phyloP scores from a whole-genome alignment of 768 basidiomycete genomes.

The Imleria badia region DNA sequence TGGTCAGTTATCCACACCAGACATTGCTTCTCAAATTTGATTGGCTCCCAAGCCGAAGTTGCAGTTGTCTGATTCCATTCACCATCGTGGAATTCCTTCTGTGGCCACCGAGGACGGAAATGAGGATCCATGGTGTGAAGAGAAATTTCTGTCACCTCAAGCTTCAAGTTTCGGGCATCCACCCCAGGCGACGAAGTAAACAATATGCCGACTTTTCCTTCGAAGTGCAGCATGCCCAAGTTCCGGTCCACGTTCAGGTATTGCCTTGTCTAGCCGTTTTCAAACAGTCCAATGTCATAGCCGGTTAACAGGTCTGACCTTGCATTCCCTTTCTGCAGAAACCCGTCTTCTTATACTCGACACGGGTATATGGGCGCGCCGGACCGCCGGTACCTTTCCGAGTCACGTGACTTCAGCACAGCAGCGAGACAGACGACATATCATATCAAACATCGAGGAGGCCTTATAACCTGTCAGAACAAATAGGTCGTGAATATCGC shows the following conservation, averaged over 20 bases:
- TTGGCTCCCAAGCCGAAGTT: slow-evolving; percentile 7
- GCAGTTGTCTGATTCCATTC: slow-evolving; percentile 3
- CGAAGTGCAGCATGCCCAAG: neutral
- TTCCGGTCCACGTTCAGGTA: neutral
- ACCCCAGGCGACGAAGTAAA: neutral
- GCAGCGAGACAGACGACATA: neutral
- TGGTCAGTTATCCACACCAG: slow-evolving; percentile 8
- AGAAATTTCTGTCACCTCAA: neutral
- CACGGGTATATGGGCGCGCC: too few species aligned
- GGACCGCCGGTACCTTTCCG: neutral
- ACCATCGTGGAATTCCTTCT: neutral
- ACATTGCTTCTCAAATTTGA: slow-evolving; percentile 13
- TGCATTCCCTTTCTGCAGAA: neutral
- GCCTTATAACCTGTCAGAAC: neutral
- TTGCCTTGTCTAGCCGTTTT: neutral
- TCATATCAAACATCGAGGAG: neutral
- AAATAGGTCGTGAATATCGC: neutral
- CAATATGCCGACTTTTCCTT: neutral
- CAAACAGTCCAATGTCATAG: neutral
- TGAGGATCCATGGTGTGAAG: slow-evolving; percentile 2
- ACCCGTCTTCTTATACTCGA: neutral
- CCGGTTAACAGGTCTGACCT: slow-evolving; percentile 1
- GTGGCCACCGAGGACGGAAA: slow-evolving; percentile 10
- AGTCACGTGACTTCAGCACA: slow-evolving; percentile 5
- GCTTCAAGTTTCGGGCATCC: neutral